Base-by-base conservation (phyloP, 345 rosid species). In the Pugionium cornutum region DNA sequence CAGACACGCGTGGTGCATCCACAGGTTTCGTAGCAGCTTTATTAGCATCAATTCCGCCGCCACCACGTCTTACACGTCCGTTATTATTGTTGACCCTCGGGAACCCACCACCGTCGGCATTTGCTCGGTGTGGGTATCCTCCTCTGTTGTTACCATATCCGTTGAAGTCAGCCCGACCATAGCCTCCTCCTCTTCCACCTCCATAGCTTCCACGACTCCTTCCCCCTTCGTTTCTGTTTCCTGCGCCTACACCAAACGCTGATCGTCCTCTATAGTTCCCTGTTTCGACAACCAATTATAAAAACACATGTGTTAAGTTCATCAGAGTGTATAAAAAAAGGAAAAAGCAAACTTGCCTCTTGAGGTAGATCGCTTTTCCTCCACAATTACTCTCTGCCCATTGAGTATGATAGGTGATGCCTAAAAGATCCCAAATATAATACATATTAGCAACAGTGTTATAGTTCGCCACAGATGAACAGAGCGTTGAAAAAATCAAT, bases 291-390 rank as follows among this genome's bases (percentile, higher is more conserved):
- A 52, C 45, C 2, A 64, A 50, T 28, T 26, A 55, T 11, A 6
- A 26, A 11, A 28, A 11, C 8, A 44, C 4, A 47, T 49, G 44
- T 5, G 5, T 31, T 31, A 27, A 44, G 65, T 41, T 34, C 30
- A 28, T 32, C 34, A 27, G 28, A 71, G 58, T 32, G 65, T 47
- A 3, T 43, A 6, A 51, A 33, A 30, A 30, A 67, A 65, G 6
- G 9, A 42, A 58, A 26, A 44, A 9, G 27, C 9, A 37, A 69
- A 77, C 90, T 85, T 85, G 68, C 99, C 97, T 83, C 99, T 87
- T 49, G 83, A 62, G 5, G 97, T 88, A 25, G 99, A 94, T 61
- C 87, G 88, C 81, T 94, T 94, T 61, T 84, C 90, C 78, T 94
- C 99, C 64, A 94, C 85, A 51, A 77, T 77, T 42, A 81, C 96